These are phyloP conservation scores for Russula vinacea DNA, from an alignment of 768 basidiomycete species.

Conservation along the genomic window DNA sequence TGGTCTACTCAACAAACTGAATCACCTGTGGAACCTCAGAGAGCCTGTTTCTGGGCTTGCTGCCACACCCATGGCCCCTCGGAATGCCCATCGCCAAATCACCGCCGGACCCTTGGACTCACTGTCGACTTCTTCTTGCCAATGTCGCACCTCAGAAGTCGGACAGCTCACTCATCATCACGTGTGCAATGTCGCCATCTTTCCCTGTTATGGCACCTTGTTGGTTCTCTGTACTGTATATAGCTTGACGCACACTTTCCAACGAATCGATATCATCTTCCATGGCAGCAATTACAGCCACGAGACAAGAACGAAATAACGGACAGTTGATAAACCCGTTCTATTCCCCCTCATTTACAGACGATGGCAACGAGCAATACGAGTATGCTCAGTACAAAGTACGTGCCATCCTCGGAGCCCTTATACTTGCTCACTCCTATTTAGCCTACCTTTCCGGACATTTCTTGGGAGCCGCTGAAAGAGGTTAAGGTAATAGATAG, in stretches of 20 bases:
- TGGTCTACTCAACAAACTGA: too few relatives aligned
- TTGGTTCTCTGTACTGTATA: background rate
- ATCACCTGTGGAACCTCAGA: background rate
- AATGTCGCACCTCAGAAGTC: background rate
- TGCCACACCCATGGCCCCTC: background rate
- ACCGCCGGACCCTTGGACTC: background rate
- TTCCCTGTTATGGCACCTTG: conserved; percentile 21
- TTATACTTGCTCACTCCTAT: conserved; percentile 3
- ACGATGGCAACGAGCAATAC: conserved; percentile 51
- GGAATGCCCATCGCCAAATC: background rate
- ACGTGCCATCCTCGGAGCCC: conserved; percentile 10
- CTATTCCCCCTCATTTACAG: conserved; percentile 50
- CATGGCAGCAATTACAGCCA: conserved; percentile 18
- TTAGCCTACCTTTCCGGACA: conserved; percentile 61
- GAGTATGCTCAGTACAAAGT: conserved; percentile 60
- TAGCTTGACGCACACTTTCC: background rate
- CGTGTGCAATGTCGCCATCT: conserved; percentile 36
- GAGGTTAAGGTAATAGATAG: conserved; percentile 62
- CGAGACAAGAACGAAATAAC: background rate
- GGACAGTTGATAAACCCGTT: conserved; percentile 53
- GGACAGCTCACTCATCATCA: conserved; percentile 22
- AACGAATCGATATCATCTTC: background rate
- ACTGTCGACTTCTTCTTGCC: background rate
- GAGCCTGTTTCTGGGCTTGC: background rate
- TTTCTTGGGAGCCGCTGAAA: conserved; percentile 62